Evolutionary conservation across 23 red algal species (phyloP), one percentile per base, ranked within the genome.

Genomic region (Gracilaria caudata): DNA sequence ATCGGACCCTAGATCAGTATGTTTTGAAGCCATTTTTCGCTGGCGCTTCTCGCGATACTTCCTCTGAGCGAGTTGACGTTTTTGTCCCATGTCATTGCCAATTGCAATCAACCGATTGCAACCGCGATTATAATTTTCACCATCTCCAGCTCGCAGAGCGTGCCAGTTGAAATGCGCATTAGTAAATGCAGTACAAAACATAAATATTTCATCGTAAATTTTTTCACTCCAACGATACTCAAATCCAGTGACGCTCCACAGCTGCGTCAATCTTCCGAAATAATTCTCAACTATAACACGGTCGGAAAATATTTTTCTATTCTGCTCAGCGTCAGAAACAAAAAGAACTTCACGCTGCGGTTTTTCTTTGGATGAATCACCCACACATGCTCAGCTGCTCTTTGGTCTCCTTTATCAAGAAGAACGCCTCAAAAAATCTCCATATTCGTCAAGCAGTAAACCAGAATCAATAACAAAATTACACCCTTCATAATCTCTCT

Each of bases 351-450:
- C 9, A 8, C 33, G 53, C 0, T 19, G n/a, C 19, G 76, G 40
- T 53, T 80, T 80, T 51, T 80, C 1, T 57, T 80, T 53, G 40
- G 76, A 53, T 57, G 76, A 51, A 53, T 40, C 13, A 17, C 40
- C 20, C 76, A 8, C 6, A 80, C n/a, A 58, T 47, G 16, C 28
- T 80, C 45, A 17, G 33, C 20, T 53, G 51, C 16, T 6, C 76
- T 17, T 80, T 80, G 2, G 49, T 53, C 21, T 17, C 0, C 76
- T 30, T 80, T 5, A 9, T 80, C 76, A 0, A 24, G 14, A 0
- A 80, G 19, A 0, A 51, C 17, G 6, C 36, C 37, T 17, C 40
- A 80, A 26, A 9, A 36, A 53, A 77, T 77, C 24, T 0, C 36
- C 41, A 46, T 10, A 51, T 0, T 77, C 30, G 10, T 35, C 54